Conservation (phyloP, 805 yeast genomes). For the Myxozyma udenii region DNA sequence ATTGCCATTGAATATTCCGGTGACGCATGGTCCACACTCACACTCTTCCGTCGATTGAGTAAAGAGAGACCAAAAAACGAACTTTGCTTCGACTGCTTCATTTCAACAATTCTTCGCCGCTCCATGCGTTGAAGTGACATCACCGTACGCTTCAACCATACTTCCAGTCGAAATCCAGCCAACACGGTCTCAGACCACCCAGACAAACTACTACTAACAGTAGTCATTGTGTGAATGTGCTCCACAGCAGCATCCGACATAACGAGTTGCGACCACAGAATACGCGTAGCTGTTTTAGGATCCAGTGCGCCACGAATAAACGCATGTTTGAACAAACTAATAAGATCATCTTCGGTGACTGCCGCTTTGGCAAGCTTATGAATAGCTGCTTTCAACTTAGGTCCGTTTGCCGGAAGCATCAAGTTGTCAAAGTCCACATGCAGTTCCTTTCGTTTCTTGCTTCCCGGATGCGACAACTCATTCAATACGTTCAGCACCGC, state of each 20-base stretch:
- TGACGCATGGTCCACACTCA: not conserved
- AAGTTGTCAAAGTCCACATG: too few species aligned
- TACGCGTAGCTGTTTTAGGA: conserved; percentile 3
- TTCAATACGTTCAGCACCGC: conserved; percentile 4
- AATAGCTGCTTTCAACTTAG: not conserved
- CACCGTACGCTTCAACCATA: conserved; percentile 7
- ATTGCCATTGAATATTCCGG: not conserved
- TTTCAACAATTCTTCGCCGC: not conserved
- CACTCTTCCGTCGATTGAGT: not conserved
- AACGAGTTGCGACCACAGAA: conserved; percentile 13
- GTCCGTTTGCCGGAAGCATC: conserved; percentile 11
- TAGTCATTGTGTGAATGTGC: not conserved
- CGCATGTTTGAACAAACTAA: conserved; percentile 9
- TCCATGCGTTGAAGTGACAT: not conserved
- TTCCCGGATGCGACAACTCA: too few species aligned
- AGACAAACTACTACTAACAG: conserved; percentile 1
- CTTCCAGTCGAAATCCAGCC: conserved; percentile 7
- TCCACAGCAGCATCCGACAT: not conserved
- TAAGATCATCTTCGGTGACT: conserved; percentile 8
- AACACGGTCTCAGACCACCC: conserved; percentile 20
- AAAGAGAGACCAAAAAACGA: not conserved
- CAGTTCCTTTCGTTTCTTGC: too few species aligned
- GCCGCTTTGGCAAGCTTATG: not conserved
- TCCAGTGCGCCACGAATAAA: conserved; percentile 15
- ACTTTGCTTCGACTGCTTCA: not conserved